A percentile compares a stretch with the other conserved stretches of the same genome.
Conservation (phyloP, 192 early-diverging fungal species). For the Gryganskiella cystojenkinii region DNA sequence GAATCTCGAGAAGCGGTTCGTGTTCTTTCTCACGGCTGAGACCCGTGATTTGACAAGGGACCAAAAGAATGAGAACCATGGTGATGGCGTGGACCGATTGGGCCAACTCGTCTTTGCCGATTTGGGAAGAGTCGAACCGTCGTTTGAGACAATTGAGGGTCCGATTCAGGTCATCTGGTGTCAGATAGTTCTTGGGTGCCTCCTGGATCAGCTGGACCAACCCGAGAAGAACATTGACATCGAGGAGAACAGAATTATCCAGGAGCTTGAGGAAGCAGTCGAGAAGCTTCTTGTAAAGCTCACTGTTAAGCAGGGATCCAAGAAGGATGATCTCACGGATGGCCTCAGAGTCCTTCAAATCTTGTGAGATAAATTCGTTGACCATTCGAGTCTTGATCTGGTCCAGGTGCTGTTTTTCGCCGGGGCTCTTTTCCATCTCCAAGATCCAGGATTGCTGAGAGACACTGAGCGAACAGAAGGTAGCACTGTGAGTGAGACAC, state of each 20-base stretch:
- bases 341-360: background rate
- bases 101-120: background rate
- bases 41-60: background rate
- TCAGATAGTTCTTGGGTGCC: background rate
- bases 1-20: background rate
- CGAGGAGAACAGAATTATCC: background rate
- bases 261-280: background rate
- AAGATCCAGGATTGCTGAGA: too few species aligned
- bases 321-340: background rate
- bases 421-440: too few species aligned
- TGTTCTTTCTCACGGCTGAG: background rate
- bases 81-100: background rate
- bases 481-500: too few species aligned
- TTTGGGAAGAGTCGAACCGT: background rate
- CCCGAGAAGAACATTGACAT: background rate
- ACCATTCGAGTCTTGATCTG: background rate
- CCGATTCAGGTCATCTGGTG: background rate
- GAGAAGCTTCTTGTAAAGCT: background rate
- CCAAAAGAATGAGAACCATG: background rate
- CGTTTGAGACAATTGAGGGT: background rate
- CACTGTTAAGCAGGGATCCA: background rate
- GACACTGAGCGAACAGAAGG: too few species aligned
- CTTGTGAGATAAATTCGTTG: background rate
- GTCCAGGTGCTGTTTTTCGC: too few species aligned
- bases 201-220: background rate